These are phyloP conservation scores for Sambucus nigra DNA, from an alignment of 129 eudicot genomes.

Conservation along the genomic window DNA sequence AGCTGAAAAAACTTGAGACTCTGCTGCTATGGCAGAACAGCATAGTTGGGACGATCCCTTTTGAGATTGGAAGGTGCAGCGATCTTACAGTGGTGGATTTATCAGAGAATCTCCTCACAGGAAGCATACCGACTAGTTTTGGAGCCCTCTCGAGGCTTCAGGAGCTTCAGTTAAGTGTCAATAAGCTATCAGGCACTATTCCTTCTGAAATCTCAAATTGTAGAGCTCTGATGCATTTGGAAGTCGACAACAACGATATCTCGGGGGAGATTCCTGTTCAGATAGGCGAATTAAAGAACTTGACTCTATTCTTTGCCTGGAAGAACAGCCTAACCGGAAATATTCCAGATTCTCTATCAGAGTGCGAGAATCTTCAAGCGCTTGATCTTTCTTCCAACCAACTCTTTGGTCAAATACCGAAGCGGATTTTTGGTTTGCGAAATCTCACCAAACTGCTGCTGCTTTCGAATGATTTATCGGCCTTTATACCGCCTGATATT, in stretches of 20 bases:
- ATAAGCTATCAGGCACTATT: conserved; percentile 64
- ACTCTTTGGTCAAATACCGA: conserved; percentile 64
- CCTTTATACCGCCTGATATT: conserved; percentile 74
- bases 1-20: conserved; percentile 64
- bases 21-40: conserved; percentile 82
- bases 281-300: conserved; percentile 62
- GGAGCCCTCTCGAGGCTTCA: conserved; percentile 47
- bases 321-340: conserved; percentile 74
- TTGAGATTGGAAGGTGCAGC: conserved; percentile 57
- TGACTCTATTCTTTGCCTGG: conserved; percentile 92
- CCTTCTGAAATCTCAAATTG: conserved; percentile 65
- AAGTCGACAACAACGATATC: conserved; percentile 71
- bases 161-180: conserved; percentile 77
- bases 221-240: conserved; percentile 55
- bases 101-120: conserved; percentile 63
- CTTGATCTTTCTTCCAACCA: conserved; percentile 82
- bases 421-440: conserved; percentile 38
- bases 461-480: conserved; percentile 68
- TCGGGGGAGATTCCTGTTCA: conserved; percentile 65
- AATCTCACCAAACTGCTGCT: conserved; percentile 71
- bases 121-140: conserved; percentile 63
- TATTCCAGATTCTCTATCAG: conserved; percentile 67
- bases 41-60: conserved; percentile 65
- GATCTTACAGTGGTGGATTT: conserved; percentile 58
- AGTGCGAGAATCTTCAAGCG: conserved; percentile 70